These are phyloP conservation scores for Starmerella tilneyi DNA, from an alignment of 805 yeast species.

Conservation along the genomic window DNA sequence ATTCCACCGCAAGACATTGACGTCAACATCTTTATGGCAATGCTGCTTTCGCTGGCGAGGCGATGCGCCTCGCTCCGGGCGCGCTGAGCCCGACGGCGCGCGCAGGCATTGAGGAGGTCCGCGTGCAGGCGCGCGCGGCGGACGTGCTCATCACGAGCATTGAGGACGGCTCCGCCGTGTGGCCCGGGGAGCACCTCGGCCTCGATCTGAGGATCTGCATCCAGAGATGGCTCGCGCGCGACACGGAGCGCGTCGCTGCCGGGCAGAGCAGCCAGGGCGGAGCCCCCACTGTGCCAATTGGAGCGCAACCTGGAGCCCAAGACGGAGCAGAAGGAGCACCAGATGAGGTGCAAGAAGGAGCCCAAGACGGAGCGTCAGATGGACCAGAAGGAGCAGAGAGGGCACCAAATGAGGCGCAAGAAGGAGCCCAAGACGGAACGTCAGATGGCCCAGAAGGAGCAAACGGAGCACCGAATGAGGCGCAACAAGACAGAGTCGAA, in stretches of 20 bases:
- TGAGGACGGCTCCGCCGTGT: constrained; percentile 16
- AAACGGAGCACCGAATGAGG: too few relatives aligned
- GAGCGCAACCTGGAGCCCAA: too few relatives aligned
- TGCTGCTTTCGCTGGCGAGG: constrained; percentile 10
- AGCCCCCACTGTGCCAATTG: too few relatives aligned
- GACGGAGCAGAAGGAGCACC: not conserved
- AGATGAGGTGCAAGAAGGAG: too few relatives aligned
- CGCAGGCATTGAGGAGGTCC: constrained; percentile 56
- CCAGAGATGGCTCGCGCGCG: constrained; percentile 19
- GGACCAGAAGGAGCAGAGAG: not conserved
- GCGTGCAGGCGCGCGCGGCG: constrained; percentile 46
- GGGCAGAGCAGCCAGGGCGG: not conserved
- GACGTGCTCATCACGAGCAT: constrained; percentile 18
- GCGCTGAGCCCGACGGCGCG: constrained; percentile 66
- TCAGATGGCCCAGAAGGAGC: not conserved
- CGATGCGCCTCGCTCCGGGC: constrained; percentile 24
- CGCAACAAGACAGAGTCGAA: not conserved
- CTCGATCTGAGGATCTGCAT: constrained; percentile 12
- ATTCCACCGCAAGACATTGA: too few relatives aligned
- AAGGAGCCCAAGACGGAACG: not conserved
- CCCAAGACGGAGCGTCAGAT: not conserved
- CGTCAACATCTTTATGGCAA: too few relatives aligned
- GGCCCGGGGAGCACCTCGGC: constrained; percentile 14
- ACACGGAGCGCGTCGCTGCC: not conserved
- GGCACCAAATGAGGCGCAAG: not conserved